A percentile compares a stretch with the other conserved stretches of the same genome.
Evolutionary conservation across 441 rosid species (phyloP).

Genomic region (Gossypium laxum): DNA sequence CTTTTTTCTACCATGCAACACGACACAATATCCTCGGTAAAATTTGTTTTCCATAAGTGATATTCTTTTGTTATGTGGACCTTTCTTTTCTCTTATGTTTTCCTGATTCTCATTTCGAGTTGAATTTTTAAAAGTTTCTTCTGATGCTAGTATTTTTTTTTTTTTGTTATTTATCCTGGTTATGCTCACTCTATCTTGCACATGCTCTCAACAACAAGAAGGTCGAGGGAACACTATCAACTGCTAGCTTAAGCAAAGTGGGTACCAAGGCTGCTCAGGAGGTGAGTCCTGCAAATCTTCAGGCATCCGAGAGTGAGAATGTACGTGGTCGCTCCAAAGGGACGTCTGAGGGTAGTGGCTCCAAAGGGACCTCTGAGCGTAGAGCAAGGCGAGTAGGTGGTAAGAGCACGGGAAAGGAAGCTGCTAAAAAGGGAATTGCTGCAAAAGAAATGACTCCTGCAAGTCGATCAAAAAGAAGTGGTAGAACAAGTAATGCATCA

Average conservation of each 20-base stretch:
- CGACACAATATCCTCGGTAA: constrained; percentile 39
- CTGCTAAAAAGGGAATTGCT: constrained; percentile 44
- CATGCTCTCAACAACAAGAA: constrained; percentile 17
- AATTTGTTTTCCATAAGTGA: constrained; percentile 9
- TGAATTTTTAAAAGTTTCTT: not conserved
- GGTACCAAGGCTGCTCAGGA: constrained; percentile 35
- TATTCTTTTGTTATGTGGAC: not conserved
- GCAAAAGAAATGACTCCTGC: constrained; percentile 35
- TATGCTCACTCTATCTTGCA: not conserved
- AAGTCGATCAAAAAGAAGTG: constrained; percentile 40
- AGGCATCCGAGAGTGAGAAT: constrained; percentile 28
- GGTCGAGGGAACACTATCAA: constrained; percentile 47
- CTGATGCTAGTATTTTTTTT: not conserved
- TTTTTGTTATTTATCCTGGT: constrained; percentile 16
- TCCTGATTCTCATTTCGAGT: not conserved
- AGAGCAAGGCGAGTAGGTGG: constrained; percentile 59
- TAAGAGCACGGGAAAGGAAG: constrained; percentile 50
- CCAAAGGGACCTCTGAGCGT: constrained; percentile 57
- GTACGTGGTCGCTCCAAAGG: constrained; percentile 35
- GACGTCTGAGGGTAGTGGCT: constrained; percentile 39
- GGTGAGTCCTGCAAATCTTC: constrained; percentile 32
- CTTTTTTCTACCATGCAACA: constrained; percentile 32
- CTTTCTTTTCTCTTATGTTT: not conserved
- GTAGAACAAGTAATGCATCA: constrained; percentile 32
- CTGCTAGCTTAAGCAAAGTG: constrained; percentile 35